Percentiles rank a stretch among this genome's conserved stretches.
phyloP scores from a whole-genome alignment of 768 basidiomycete genomes.

The Dictyophora rubrovolvata region DNA sequence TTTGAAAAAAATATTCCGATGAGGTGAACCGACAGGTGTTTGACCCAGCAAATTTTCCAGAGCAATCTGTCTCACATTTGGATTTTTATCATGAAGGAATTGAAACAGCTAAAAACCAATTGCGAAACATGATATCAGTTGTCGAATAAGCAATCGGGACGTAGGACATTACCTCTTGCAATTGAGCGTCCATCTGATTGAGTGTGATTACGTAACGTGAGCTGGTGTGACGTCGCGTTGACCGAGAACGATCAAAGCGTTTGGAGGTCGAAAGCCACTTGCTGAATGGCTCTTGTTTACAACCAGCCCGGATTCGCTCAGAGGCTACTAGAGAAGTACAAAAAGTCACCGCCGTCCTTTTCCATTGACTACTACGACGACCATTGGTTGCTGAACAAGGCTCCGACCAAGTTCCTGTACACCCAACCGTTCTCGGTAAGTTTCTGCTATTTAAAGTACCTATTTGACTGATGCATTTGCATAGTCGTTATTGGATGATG shows the following conservation, averaged over 20 bases:
- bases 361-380: constrained; percentile 69
- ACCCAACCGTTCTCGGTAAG: constrained; percentile 62
- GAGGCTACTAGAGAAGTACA: constrained; percentile 49
- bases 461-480: constrained; percentile 4
- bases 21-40: constrained; percentile 58
- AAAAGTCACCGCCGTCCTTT: constrained; percentile 58
- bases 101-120: constrained; percentile 51
- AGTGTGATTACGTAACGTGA: constrained; percentile 1
- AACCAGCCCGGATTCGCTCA: constrained; percentile 59
- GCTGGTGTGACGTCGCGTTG: background rate
- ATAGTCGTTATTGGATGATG: constrained; percentile 74
- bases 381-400: constrained; percentile 74
- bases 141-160: background rate
- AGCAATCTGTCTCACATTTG: constrained; percentile 79
- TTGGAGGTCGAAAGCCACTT: constrained; percentile 5
- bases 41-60: constrained; percentile 75
- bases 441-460: background rate
- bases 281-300: constrained; percentile 37
- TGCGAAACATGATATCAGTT: no score
- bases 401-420: constrained; percentile 66
- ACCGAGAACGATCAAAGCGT: background rate
- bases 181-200: constrained; percentile 36
- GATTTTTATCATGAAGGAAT: constrained; percentile 80
- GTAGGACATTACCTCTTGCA: constrained; percentile 28
- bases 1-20: constrained; percentile 64